Evolutionary conservation across 306 rosid genomes (phyloP), one percentile per base, ranked within the genome.

Genomic region (Hippophae rhamnoides): DNA sequence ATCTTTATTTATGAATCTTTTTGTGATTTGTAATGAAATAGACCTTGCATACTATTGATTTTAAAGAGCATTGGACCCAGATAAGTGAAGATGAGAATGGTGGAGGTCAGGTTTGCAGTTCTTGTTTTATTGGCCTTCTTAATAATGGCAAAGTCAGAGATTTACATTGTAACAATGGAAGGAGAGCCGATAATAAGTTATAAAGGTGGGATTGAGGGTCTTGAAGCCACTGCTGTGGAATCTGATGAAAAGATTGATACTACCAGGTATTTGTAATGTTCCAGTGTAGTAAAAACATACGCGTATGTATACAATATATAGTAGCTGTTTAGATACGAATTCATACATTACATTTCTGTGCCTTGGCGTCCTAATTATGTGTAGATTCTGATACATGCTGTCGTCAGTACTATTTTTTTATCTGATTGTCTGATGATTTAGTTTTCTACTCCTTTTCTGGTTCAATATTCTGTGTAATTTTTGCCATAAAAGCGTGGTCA

Each of bases 181-280:
- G 99, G 97, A 69, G 95, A 93, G 65, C 99, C 99, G 44, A 67
- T 93, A 54, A 85, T 86, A 58, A 93, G 99, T 81, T 93, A 93
- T 46, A 67, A 58, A 58, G 99, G 99, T 23, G 99, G 79, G 57
- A 61, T 86, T 43, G 87, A 82, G 69, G 99, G 93, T 18, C 89
- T 93, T 81, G 89, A 86, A 82, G 99, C 97, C 67, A 93, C 97
- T 73, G 94, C 97, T 44, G 89, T 72, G 68, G 99, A 93, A 72
- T 82, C 95, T 72, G 97, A 89, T 75, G 99, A 75, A 61, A 82
- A 74, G 64, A 86, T 89, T 43, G 99, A 93, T 65, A 71, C 95
- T 56, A 55, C 90, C 60, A 89, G 99, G 99, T 93, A 74, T 70
- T 61, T 31, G 38, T 18, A 5, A 31, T 31, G 38, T 31, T 31